Evolutionary conservation across 164 flowering plant species (phyloP).

Genomic region (Magnolia changhungtana): DNA sequence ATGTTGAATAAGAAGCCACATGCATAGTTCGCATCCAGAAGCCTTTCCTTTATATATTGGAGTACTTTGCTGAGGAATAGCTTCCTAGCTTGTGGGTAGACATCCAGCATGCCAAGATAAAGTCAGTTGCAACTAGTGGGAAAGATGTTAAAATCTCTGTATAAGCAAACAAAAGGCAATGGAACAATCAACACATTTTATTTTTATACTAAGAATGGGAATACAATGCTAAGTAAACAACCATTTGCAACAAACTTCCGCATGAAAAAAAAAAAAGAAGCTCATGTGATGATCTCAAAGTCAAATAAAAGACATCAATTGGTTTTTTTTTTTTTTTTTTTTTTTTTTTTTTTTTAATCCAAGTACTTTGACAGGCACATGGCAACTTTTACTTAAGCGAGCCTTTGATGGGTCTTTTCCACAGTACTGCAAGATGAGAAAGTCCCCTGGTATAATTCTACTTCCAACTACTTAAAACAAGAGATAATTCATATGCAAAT

Average conservation of each 20-base stretch:
- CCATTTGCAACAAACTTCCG: background rate
- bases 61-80: constrained; percentile 72
- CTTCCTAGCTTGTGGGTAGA: constrained; percentile 64
- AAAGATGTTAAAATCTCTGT: background rate
- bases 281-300: constrained; percentile 62
- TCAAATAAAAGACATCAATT: constrained; percentile 68
- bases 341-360: constrained; percentile 72
- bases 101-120: constrained; percentile 32
- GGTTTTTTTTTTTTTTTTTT: constrained; percentile 70
- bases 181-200: background rate
- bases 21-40: constrained; percentile 84
- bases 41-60: constrained; percentile 79
- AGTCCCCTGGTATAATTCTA: background rate
- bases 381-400: constrained; percentile 85
- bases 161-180: background rate
- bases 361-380: constrained; percentile 76
- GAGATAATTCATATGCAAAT: background rate
- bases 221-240: background rate
- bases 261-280: constrained; percentile 24
- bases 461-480: background rate
- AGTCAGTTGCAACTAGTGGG: background rate
- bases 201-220: background rate
- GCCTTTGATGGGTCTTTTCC: constrained; percentile 84
- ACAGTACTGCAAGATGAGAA: constrained; percentile 52
- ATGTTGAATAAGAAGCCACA: constrained; percentile 62